These are phyloP conservation scores for Gentiana macrophylla DNA, from an alignment of 257 asterid species.

Conservation along the genomic window DNA sequence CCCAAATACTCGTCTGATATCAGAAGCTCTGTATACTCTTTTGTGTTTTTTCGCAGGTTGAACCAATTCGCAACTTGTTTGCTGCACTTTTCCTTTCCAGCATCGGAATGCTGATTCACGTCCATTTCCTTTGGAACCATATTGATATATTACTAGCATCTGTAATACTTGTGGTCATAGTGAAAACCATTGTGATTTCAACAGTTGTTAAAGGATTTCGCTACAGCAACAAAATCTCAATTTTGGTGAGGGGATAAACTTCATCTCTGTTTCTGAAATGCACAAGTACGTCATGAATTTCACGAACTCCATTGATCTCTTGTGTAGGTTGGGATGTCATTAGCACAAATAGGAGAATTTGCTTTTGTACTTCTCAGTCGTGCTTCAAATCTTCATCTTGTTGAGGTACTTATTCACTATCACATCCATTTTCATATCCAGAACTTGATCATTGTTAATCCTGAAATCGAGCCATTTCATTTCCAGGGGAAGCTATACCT, in stretches of 20 bases:
- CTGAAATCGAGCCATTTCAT: not conserved
- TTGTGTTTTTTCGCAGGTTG: conserved; percentile 43
- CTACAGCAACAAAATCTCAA: conserved; percentile 60
- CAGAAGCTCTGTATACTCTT: conserved; percentile 13
- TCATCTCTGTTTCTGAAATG: too few relatives aligned
- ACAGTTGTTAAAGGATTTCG: conserved; percentile 75
- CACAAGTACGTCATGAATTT: too few relatives aligned
- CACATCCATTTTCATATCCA: not conserved
- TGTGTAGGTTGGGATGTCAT: conserved; percentile 79
- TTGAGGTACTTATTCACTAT: conserved; percentile 34
- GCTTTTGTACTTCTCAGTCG: conserved; percentile 84
- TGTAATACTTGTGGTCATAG: conserved; percentile 55
- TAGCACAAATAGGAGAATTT: conserved; percentile 89
- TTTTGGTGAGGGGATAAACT: conserved; percentile 39
- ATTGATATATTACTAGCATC: conserved; percentile 72
- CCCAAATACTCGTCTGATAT: not conserved
- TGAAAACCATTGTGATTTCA: conserved; percentile 57
- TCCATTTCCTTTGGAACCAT: conserved; percentile 82
- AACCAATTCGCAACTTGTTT: conserved; percentile 70
- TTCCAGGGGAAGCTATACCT: conserved; percentile 61
- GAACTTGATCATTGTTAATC: not conserved
- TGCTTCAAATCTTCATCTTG: conserved; percentile 67
- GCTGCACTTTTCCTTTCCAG: conserved; percentile 88
- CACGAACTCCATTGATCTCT: too few relatives aligned
- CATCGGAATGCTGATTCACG: conserved; percentile 86